Evolutionary conservation across 768 basidiomycete genomes (phyloP), one percentile per base, ranked within the genome.

Genomic region (Lentinula guzmanii): DNA sequence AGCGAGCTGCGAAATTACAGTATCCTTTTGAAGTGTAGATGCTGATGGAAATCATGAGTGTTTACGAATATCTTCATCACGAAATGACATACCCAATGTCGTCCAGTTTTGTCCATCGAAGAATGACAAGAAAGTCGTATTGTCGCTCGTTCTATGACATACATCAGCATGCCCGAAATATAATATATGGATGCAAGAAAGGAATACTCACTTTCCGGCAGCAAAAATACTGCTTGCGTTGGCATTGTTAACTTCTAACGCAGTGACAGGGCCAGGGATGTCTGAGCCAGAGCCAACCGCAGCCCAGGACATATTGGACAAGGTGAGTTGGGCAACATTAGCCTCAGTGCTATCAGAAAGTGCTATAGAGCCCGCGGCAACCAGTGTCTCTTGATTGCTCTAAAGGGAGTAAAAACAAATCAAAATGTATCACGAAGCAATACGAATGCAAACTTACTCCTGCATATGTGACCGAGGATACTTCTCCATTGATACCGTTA

Each of bases 251-350:
- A 94, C 89, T 58, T 89, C 89, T 56, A 98, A 71, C 10, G 96
- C 95, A 3, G 93, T 90, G 1, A 94, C 90, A 2, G 95, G 94
- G 3, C 96, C 96, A 50, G 95, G 93, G 24, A 98, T 77, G 52
- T 83, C 78, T 11, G 72, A 70, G 11, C 82, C 72, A 50, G 75
- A 69, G 9, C 91, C 93, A 31, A 95, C 69, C 1, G 86, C 70
- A 7, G 76, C 75, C 96, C 96, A 99, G 2, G 85, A 86, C 2
- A 74, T 67, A 68, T 93, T 95, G 39, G 80, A 66, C 68, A 95
- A 85, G 62, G 79, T 78, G 71, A 83, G 98, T 60, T 81, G 77
- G 0, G 86, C 90, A 52, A 96, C 88, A 69, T 91, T 92, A 10
- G 89, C 80, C 3, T 81, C 70, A 7, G 82, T 82, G 51, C 82